Percentiles rank a stretch among this genome's conserved stretches.
Conservation (phyloP, 495 filamentous ascomycete species). For the Penicillium lividum region DNA sequence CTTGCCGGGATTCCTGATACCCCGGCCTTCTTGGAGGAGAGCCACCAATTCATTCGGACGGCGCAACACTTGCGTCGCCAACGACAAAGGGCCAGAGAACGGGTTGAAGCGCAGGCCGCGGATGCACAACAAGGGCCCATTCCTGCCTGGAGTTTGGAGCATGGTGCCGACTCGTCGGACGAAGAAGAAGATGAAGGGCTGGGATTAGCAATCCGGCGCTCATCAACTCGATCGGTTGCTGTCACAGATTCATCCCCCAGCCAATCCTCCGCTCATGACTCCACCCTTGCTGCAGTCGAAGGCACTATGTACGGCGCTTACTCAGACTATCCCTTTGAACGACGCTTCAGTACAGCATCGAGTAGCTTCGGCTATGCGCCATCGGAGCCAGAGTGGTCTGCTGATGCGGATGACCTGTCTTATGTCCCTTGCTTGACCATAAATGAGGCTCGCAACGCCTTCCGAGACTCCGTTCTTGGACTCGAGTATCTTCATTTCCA, state of each 20-base stretch:
- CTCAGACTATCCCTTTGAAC: constrained; percentile 52
- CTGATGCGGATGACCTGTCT: constrained; percentile 73
- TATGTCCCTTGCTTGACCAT: constrained; percentile 92
- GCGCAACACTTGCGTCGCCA: constrained; percentile 56
- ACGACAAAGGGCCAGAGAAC: constrained; percentile 58
- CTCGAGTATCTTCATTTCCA: constrained; percentile 96
- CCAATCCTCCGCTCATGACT: constrained; percentile 48
- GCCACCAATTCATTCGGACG: constrained; percentile 59
- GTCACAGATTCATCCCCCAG: constrained; percentile 42
- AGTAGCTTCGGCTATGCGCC: constrained; percentile 55
- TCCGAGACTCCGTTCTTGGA: constrained; percentile 90
- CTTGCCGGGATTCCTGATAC: constrained; percentile 58
- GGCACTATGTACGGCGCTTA: constrained; percentile 77
- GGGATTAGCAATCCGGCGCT: constrained; percentile 37
- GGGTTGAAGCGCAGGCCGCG: constrained; percentile 52
- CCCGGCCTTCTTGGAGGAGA: constrained; percentile 55
- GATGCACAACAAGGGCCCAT: constrained; percentile 45
- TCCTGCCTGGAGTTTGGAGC: constrained; percentile 75
- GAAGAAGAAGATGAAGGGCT: constrained; percentile 48
- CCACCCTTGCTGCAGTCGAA: constrained; percentile 60
- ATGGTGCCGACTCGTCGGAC: constrained; percentile 67
- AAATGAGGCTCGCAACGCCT: constrained; percentile 78
- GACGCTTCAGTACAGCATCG: constrained; percentile 49
- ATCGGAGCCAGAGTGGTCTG: constrained; percentile 54
- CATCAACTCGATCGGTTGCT: constrained; percentile 36